phyloP scores from a whole-genome alignment of 805 yeast species.

The Debaryomyces maramus region DNA sequence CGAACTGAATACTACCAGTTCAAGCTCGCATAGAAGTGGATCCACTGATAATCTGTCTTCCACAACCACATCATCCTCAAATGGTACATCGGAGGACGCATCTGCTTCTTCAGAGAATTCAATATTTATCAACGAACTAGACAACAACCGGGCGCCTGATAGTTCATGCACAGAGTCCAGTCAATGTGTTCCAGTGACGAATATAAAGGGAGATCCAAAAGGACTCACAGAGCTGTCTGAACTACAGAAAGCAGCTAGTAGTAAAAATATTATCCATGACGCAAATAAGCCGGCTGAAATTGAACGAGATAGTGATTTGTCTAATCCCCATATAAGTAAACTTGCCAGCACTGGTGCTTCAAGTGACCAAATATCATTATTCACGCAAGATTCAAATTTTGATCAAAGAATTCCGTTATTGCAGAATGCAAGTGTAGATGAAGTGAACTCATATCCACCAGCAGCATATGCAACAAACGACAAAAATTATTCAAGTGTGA shows the following conservation, averaged over 20 bases:
- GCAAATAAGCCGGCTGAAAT: too few relatives aligned
- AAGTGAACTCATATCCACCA: slow-evolving; percentile 1
- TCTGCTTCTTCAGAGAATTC: background rate
- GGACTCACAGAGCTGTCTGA: too few relatives aligned
- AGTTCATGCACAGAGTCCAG: background rate
- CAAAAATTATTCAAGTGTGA: background rate
- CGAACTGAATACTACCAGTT: background rate
- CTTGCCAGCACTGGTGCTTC: background rate
- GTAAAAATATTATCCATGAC: too few relatives aligned
- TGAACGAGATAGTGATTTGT: too few relatives aligned
- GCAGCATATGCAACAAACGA: background rate
- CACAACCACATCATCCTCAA: slow-evolving; percentile 11
- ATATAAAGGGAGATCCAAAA: too few relatives aligned
- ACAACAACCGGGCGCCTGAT: background rate
- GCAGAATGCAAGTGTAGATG: slow-evolving; percentile 21
- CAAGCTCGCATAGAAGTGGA: background rate
- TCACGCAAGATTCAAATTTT: slow-evolving; percentile 15
- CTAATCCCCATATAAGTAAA: background rate
- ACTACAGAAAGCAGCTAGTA: too few relatives aligned
- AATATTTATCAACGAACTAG: background rate
- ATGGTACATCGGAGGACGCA: slow-evolving; percentile 7
- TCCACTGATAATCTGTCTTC: slow-evolving; percentile 8
- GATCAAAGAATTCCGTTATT: slow-evolving; percentile 29
- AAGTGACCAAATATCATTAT: slow-evolving; percentile 13
- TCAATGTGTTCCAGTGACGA: too few relatives aligned